Evolutionary conservation across 192 early-diverging fungal species (phyloP).

Genomic region (Umbelopsis sp.): DNA sequence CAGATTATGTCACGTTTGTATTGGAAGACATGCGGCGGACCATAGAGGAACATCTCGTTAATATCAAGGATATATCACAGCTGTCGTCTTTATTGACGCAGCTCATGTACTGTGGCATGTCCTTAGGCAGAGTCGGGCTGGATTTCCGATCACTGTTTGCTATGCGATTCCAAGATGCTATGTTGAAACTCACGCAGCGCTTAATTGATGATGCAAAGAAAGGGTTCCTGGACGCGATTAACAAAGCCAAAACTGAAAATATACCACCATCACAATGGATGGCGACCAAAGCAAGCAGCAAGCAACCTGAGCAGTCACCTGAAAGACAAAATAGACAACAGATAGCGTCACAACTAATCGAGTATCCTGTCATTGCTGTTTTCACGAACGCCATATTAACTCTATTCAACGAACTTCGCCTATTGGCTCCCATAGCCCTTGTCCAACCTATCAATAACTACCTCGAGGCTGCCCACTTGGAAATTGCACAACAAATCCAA

Average conservation of each 20-base stretch:
- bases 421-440: slow-evolving; percentile 51
- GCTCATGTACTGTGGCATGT: slow-evolving; percentile 82
- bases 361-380: slow-evolving; percentile 65
- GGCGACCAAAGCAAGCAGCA: slow-evolving; percentile 27
- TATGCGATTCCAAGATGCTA: slow-evolving; percentile 61
- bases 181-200: slow-evolving; percentile 53
- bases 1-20: slow-evolving; percentile 63
- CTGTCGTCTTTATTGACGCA: slow-evolving; percentile 70
- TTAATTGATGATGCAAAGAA: slow-evolving; percentile 50
- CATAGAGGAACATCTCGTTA: slow-evolving; percentile 49
- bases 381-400: slow-evolving; percentile 66
- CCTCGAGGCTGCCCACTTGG: slow-evolving; percentile 25
- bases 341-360: slow-evolving; percentile 55
- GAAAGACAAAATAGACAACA: slow-evolving; percentile 19
- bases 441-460: slow-evolving; percentile 20
- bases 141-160: slow-evolving; percentile 71
- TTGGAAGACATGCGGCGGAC: slow-evolving; percentile 43
- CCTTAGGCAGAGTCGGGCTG: slow-evolving; percentile 73
- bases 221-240: slow-evolving; percentile 47
- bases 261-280: slow-evolving; percentile 49
- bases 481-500: slow-evolving; percentile 22
- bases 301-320: background rate
- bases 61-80: slow-evolving; percentile 61
- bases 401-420: slow-evolving; percentile 66
- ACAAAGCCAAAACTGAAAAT: slow-evolving; percentile 35